Evolutionary conservation across 805 yeast species (phyloP), one percentile per base, ranked within the genome.

Genomic region (Zygosaccharomyces pseudorouxii): DNA sequence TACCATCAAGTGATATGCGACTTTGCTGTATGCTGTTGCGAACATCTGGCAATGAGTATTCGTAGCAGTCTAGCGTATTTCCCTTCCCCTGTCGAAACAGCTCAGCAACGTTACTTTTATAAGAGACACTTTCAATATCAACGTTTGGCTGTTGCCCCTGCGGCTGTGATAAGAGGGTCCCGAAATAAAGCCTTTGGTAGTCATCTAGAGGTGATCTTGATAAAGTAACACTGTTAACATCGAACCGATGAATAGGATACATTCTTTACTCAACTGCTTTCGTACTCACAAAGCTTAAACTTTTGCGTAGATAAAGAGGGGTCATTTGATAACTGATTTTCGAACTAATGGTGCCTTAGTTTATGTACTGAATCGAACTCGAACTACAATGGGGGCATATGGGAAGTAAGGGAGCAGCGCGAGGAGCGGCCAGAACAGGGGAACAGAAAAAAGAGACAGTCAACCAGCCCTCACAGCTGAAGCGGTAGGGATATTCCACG

Each of bases 181-280:
- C 52, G 46, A 65, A 60, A 47, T 52, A 61, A 10, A 63, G 44
- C 42, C 70, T 48, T 50, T 65, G 70, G 46, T 63, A 65, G 40
- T 65, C 69, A 46, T 65, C 70, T 35, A 60, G 28, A 5, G 68
- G 65, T 27, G 54, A 55, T 4, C 47, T 50, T 4, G 60, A 43
- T 4, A 65, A 48, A 18, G 37, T 47, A 12, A 65, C 51, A 5
- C 42, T 42, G 14, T 46, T 29, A 6, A 49, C 36, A 38, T 57
- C 58, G 18, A 63, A 45, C 20, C 31, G 39, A 40, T 54, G 55
- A 8, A 55, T 51, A 7, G 56, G 57, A 38, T 55, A 56, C 38
- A 41, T 41, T 9, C 7, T 39, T 22, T 22, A 22, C 12, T 23
- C 10, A 11, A 6, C 22, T 36, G 39, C 23, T 22, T 22, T 22